Conservation (phyloP, 257 asterid species). For the Solanum pimpinellifolium region DNA sequence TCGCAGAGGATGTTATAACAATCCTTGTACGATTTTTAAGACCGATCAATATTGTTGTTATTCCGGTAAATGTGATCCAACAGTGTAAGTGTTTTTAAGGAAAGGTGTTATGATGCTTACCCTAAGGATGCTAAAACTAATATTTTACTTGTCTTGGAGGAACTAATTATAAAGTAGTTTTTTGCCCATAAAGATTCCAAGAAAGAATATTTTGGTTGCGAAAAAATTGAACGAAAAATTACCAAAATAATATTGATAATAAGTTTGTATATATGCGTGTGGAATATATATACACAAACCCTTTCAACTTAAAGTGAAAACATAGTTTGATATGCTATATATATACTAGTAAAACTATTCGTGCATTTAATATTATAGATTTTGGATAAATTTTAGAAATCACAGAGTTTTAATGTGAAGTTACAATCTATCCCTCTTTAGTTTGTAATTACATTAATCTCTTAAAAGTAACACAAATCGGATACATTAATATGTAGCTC, state of each 20-base stretch:
- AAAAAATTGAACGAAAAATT: not conserved
- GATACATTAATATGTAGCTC: no score
- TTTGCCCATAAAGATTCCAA: not conserved
- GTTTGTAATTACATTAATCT: no score
- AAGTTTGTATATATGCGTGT: no score
- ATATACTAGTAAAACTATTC: no score
- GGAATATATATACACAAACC: no score
- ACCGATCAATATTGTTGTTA: slow-evolving; percentile 7
- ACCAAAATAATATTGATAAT: not conserved
- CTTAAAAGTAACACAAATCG: no score
- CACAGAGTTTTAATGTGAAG: no score
- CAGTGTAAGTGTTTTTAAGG: not conserved
- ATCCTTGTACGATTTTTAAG: slow-evolving; percentile 3
- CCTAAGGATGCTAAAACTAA: slow-evolving; percentile 1
- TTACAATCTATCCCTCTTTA: no score
- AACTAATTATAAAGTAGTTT: not conserved
- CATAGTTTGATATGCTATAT: no score
- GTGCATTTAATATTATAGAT: no score
- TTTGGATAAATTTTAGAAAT: no score
- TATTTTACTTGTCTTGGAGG: not conserved
- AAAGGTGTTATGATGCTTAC: slow-evolving; percentile 4
- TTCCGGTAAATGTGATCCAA: not conserved
- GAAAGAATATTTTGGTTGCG: not conserved
- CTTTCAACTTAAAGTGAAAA: no score
- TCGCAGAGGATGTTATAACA: slow-evolving; percentile 4